phyloP scores from a whole-genome alignment of 441 rosid species.

The Syzygium malaccense region DNA sequence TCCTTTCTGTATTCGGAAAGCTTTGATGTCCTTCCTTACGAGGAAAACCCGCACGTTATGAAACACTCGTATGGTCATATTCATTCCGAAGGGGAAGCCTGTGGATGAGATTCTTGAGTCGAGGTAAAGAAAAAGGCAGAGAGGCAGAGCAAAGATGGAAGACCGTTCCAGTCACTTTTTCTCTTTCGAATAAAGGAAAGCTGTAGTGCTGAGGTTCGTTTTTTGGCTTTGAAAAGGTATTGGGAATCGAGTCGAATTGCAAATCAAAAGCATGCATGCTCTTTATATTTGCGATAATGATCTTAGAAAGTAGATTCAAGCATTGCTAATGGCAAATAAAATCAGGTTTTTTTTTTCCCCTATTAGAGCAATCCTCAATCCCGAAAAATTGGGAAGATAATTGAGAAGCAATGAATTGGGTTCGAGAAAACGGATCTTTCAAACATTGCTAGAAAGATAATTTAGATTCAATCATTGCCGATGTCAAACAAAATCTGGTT shows the following conservation, averaged over 20 bases:
- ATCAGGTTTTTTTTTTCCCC: fast-evolving
- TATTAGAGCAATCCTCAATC: background rate
- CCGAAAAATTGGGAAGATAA: background rate
- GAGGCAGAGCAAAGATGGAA: background rate
- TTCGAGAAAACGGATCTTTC: too few relatives aligned
- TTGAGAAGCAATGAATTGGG: too few relatives aligned
- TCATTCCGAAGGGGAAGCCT: background rate
- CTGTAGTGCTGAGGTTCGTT: background rate
- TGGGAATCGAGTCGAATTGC: background rate
- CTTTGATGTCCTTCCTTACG: background rate
- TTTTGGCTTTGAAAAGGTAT: background rate
- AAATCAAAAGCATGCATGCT: background rate
- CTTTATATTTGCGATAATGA: background rate
- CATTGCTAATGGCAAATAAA: background rate
- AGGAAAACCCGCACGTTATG: background rate
- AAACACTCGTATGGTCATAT: background rate
- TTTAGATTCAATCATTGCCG: too few relatives aligned
- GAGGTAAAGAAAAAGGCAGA: background rate
- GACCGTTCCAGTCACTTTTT: background rate
- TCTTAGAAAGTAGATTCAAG: background rate
- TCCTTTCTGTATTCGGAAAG: background rate
- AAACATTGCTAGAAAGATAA: too few relatives aligned
- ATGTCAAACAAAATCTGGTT: too few relatives aligned
- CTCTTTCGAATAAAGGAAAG: background rate
- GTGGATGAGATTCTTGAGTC: background rate